Percentiles rank a stretch among this genome's conserved stretches.
Evolutionary conservation across 75 land plant genomes (phyloP).

Genomic region (Pinus albicaulis): DNA sequence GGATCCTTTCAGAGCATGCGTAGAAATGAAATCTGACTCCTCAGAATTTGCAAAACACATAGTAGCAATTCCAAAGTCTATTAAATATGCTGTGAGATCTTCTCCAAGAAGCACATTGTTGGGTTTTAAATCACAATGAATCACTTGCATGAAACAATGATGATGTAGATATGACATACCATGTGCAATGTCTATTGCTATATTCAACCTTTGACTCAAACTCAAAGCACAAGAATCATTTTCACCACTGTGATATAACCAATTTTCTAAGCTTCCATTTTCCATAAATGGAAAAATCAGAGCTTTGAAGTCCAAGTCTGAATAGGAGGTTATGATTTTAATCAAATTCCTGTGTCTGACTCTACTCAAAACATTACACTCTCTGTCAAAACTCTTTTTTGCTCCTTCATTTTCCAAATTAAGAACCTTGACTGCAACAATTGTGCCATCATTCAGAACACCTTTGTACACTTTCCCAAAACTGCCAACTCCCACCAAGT

Average conservation of each 20-base stretch:
- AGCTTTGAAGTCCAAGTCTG: background rate
- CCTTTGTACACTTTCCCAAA: background rate
- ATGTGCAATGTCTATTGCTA: conserved; percentile 3
- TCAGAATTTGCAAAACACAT: background rate
- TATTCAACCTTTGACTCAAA: background rate
- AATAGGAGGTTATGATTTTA: background rate
- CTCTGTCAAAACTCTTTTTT: background rate
- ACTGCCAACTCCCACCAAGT: background rate
- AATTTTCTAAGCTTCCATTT: conserved; percentile 6
- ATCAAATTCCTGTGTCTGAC: background rate
- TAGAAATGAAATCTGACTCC: background rate
- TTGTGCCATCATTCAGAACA: background rate
- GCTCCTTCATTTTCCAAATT: background rate
- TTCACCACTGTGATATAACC: background rate
- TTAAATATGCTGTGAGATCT: background rate
- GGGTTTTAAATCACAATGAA: conserved; percentile 6
- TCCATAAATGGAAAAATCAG: background rate
- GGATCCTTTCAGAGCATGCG: background rate
- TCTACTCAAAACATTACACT: background rate
- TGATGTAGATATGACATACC: conserved; percentile 1
- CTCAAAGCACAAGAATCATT: background rate
- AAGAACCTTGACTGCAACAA: background rate
- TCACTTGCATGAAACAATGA: background rate
- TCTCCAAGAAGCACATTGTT: conserved; percentile 7
- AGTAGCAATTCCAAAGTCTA: background rate